Evolutionary conservation across 2,329 filamentous ascomycete species (phyloP), one percentile per base, ranked within the genome.

Genomic region (Penicillium sclerotiorum): DNA sequence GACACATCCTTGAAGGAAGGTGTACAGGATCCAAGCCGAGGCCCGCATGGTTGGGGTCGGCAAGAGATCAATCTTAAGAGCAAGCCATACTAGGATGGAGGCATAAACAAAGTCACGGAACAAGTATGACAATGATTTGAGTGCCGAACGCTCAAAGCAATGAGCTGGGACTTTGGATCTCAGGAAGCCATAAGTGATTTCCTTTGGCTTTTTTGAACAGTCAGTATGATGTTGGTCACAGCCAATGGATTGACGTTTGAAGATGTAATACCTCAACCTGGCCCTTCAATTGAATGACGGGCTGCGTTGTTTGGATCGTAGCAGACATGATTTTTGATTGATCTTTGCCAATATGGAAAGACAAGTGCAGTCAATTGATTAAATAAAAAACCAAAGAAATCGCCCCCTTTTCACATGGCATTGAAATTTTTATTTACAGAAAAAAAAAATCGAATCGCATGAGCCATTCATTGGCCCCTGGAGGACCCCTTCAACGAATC

Each of bases 1-100:
- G 13, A 59, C 56, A 25, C 54, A 57, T 38, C 56, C 56, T 36
- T 59, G 56, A 17, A 52, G 9, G n/a, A 59, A 57, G 25, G 44
- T 45, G 39, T 59, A 59, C 4, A 47, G 30, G 9, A 47, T 40
- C 56, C 56, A 59, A 13, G 51, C 52, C 17, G 37, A 40, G 21
- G 43, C 54, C 4, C 49, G 56, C 28, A 51, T 38, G 23, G 38
- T 18, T 11, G 51, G 40, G 2, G 47, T 39, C 2, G 52, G 52
- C 33, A 59, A 30, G 21, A 45, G 44, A 35, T 57, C 51, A 35
- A 59, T 59, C 25, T 57, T 43, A n/a, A 55, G 44, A 38, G 56
- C 52, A 7, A 50, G 42, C 8, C 27, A 59, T 11, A 59, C 49
- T 4, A 59, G 49, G 1, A 49, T 28, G 35, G 52, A 49, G 3